Evolutionary conservation across 2,329 filamentous ascomycete species (phyloP), one percentile per base, ranked within the genome.

Genomic region (Diaporthe velutina): DNA sequence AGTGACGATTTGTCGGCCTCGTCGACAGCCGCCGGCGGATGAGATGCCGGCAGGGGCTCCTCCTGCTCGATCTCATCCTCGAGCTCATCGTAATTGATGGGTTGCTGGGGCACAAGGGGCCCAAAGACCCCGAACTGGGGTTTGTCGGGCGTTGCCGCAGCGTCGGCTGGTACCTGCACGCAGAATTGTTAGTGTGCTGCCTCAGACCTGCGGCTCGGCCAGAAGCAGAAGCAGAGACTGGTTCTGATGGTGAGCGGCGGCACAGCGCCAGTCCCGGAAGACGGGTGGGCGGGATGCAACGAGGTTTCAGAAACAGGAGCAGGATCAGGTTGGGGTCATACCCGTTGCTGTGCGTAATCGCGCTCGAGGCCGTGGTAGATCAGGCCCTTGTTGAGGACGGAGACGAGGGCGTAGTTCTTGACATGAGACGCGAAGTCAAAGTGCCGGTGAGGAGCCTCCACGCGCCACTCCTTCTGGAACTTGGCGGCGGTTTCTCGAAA

Each of bases 391-490:
- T 93, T 92, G 78, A 93, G 83, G 77, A 92, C 85, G 75, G 88
- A 88, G 74, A 93, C 90, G 80, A 93, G 85, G 78, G 91, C 90
- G 84, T 92, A 90, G 79, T 87, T 89, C 83, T 91, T 88, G 83
- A 93, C 90, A 83, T 92, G 88, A 80, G 87, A 89, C 81, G 91
- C 91, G 83, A 93, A 93, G 76, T 88, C 86, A 77, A 93, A 89
- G 76, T 91, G 86, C 79, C 88, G 88, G 81, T 92, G 90, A 79
- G 91, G 91, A 83, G 90, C 86, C 80, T 87, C 85, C 77, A 91
- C 85, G 83, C 91, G 88, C 91, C 91, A 93, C 85, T 93, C 91
- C 82, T 92, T 92, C 80, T 92, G 90, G 78, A 93, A 90, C 81
- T 91, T 92, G 84, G 90, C 88, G 72, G 91, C 91, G 57, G 91